Base-by-base conservation (phyloP, 257 asterid species). In the Nicotiana tabacum region DNA sequence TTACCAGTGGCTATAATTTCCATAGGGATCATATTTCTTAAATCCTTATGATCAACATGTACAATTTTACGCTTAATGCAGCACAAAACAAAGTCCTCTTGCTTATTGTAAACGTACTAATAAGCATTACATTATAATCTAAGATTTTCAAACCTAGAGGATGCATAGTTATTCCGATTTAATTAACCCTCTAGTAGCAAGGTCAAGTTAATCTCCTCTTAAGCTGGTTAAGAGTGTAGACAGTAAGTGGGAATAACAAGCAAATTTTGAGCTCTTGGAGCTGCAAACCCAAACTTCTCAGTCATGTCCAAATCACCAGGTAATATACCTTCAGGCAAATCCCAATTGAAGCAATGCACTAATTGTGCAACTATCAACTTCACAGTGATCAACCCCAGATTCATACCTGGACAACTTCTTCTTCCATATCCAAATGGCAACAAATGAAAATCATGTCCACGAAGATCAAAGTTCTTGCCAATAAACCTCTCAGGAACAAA, bases 351-450 rank as follows among this genome's bases (percentile, higher is more conserved):
- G 69, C 80, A 81, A 81, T 81, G 84, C 1, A 55, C 66, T 37
- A 81, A 66, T 46, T 81, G 84, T 48, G 67, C 68, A 2, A 67
- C 84, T 5, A 81, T 68, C 55, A 58, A 58, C 27, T 57, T 78
- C 18, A 78, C 82, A 24, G 32, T 78, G 43, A 78, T 78, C 56
- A 78, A 78, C 6, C 82, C 82, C 70, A 78, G 13, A 78, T 78
- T 78, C 32, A 78, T 1, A n/a, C 82, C 82, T 9, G 82, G 70
- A n/a, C 82, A 58, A n/a, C 58, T 43, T 62, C 82, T 78, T 62
- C 82, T 78, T n/a, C 82, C 82, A 43, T 78, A 60, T 9, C 82
- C 82, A 78, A 78, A 78, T 62, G 82, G 82, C 9, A 78, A 18
- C 8, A 78, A 62, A 78, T 35, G 70, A 33, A 78, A 78, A 35